phyloP scores from a whole-genome alignment of 306 rosid genomes.

The Fragaria ananassa region DNA sequence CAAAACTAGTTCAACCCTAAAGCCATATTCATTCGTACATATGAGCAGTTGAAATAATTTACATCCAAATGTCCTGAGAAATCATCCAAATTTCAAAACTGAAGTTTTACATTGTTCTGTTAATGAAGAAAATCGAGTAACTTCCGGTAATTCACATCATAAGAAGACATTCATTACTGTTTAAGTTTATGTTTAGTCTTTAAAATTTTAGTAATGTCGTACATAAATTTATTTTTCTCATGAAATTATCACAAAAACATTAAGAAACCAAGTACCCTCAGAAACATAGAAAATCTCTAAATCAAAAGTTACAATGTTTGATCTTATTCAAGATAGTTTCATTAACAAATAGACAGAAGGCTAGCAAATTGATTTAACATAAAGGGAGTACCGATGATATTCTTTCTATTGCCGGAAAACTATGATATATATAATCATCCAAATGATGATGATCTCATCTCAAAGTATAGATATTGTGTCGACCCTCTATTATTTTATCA shows the following conservation, averaged over 20 bases:
- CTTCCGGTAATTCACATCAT: too few species aligned
- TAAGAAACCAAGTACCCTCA: neutral
- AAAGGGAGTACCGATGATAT: neutral
- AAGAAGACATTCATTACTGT: too few species aligned
- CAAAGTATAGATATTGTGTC: neutral
- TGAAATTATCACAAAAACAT: neutral
- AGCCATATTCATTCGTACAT: neutral
- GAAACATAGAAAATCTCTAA: neutral
- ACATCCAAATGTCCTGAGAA: neutral
- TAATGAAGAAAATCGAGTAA: neutral
- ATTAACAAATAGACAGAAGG: neutral
- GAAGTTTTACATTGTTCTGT: neutral
- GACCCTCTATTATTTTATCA: neutral
- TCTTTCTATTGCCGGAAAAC: neutral
- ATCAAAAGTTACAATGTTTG: neutral
- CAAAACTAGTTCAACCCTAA: neutral
- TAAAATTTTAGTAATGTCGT: neutral
- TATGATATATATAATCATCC: neutral
- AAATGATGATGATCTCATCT: neutral
- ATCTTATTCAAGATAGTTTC: too few species aligned
- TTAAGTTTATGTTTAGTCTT: neutral
- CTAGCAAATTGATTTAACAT: neutral
- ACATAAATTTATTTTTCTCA: neutral
- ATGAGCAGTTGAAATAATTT: too few species aligned
- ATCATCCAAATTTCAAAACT: neutral